Conservation (phyloP, 2,329 filamentous ascomycete genomes). For the Aphanocladium album region DNA sequence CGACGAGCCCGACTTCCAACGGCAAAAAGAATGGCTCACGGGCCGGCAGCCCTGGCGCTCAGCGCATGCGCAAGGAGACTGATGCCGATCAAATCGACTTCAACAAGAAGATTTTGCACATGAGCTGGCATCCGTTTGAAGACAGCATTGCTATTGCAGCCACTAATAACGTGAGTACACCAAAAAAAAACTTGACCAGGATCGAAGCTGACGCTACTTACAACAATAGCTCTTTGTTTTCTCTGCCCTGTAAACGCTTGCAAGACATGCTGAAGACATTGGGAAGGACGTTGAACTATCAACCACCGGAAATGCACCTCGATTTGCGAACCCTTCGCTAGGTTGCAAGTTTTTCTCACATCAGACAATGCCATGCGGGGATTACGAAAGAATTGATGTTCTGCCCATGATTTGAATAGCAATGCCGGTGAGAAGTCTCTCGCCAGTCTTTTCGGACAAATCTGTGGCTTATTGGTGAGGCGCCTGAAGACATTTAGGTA, state of each 20-base stretch:
- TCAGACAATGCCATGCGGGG: neutral
- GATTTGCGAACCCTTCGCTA: neutral
- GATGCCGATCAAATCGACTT: conserved; percentile 99
- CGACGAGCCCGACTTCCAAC: conserved; percentile 64
- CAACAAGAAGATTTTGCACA: conserved; percentile 99
- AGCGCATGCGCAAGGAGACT: conserved; percentile 97
- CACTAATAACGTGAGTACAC: conserved; percentile 87
- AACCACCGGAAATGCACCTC: conserved; percentile 1
- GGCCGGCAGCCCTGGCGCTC: conserved; percentile 76
- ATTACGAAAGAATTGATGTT: conserved; percentile 1
- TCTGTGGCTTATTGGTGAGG: neutral
- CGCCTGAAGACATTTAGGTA: neutral
- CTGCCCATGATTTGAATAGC: neutral
- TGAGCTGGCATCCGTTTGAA: conserved; percentile 99
- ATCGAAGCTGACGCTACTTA: conserved; percentile 21
- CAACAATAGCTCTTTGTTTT: conserved; percentile 65
- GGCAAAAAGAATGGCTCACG: conserved; percentile 85
- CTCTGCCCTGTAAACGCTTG: conserved; percentile 55
- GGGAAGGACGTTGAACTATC: conserved; percentile 5
- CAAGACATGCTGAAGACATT: neutral
- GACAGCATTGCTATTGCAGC: conserved; percentile 99
- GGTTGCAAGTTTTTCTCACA: neutral
- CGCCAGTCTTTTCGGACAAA: neutral
- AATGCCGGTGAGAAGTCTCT: neutral
- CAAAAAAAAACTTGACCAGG: neutral